Percentiles rank a stretch among this genome's conserved stretches.
Conservation (phyloP, 306 rosid species). For the Quercus variabilis region DNA sequence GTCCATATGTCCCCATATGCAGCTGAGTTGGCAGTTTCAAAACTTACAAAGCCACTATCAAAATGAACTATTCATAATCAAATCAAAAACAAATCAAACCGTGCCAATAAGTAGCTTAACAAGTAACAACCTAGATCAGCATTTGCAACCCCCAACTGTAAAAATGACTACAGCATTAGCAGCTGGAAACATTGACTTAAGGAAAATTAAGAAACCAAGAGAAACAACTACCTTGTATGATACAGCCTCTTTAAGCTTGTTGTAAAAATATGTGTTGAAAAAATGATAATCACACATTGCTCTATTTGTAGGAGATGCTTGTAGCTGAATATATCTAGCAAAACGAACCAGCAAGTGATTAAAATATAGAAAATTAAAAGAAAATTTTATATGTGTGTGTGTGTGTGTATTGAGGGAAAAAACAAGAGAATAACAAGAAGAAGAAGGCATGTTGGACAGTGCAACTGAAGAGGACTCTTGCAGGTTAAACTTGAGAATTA, state of each 20-base stretch:
- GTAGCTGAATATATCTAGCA: slow-evolving; percentile 76
- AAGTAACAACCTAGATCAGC: background rate
- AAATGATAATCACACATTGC: slow-evolving; percentile 66
- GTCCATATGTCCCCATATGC: background rate
- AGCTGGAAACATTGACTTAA: slow-evolving; percentile 6
- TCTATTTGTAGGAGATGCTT: slow-evolving; percentile 48
- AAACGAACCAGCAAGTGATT: slow-evolving; percentile 17
- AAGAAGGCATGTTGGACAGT: background rate
- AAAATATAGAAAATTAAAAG: background rate
- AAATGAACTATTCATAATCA: background rate
- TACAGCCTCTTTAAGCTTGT: slow-evolving; percentile 83
- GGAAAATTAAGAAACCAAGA: background rate
- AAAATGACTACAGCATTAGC: background rate
- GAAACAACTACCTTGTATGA: slow-evolving; percentile 58
- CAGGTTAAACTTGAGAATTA: background rate
- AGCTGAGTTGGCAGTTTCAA: slow-evolving; percentile 5
- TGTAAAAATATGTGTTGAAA: slow-evolving; percentile 86
- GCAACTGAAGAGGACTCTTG: background rate
- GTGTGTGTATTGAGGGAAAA: background rate
- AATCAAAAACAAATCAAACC: background rate
- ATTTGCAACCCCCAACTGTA: background rate
- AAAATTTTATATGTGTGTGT: slow-evolving; percentile 4
- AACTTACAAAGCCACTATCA: slow-evolving; percentile 5
- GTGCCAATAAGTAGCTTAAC: slow-evolving; percentile 1
- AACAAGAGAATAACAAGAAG: background rate